Conservation (phyloP, 768 basidiomycete species). For the Tulasnella sp. region DNA sequence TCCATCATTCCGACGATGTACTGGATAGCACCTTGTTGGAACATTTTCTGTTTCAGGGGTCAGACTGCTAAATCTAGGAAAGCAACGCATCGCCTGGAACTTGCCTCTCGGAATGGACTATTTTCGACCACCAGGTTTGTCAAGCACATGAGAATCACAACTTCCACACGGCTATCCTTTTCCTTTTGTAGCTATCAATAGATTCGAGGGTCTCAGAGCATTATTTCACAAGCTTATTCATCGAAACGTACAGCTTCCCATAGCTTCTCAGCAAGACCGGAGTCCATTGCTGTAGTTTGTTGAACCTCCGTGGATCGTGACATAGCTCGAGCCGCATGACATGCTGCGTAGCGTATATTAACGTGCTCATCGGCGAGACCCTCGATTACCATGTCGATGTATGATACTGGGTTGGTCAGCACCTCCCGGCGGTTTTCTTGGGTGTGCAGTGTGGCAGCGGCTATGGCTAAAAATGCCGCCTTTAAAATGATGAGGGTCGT, state of each 20-base stretch:
- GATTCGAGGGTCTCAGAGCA: conserved; percentile 10
- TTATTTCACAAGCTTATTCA: conserved; percentile 13
- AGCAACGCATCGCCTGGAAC: conserved; percentile 34
- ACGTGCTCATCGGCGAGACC: conserved; percentile 59
- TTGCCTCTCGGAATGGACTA: conserved; percentile 68
- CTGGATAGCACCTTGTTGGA: conserved; percentile 63
- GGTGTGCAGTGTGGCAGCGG: conserved; percentile 65
- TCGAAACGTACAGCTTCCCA: conserved; percentile 49
- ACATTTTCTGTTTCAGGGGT: conserved; percentile 46
- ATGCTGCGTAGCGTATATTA: conserved; percentile 80
- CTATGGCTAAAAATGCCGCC: conserved; percentile 71
- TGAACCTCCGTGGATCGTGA: conserved; percentile 74
- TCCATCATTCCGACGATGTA: conserved; percentile 58
- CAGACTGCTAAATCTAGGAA: conserved; percentile 10
- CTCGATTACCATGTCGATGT: conserved; percentile 53
- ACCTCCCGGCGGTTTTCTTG: conserved; percentile 68
- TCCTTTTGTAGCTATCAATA: conserved; percentile 35
- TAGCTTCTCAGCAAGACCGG: conserved; percentile 68
- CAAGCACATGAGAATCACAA: conserved; percentile 66
- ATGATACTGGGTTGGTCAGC: conserved; percentile 49
- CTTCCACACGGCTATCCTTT: conserved; percentile 66
- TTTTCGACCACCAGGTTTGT: conserved; percentile 86
- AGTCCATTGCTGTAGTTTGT: conserved; percentile 80
- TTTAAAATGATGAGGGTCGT: conserved; percentile 34
- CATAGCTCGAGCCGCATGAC: conserved; percentile 78